A percentile compares a stretch with the other conserved stretches of the same genome.
Conservation (phyloP, 1,284 basidiomycete genomes). For the Marasmius fiardii region DNA sequence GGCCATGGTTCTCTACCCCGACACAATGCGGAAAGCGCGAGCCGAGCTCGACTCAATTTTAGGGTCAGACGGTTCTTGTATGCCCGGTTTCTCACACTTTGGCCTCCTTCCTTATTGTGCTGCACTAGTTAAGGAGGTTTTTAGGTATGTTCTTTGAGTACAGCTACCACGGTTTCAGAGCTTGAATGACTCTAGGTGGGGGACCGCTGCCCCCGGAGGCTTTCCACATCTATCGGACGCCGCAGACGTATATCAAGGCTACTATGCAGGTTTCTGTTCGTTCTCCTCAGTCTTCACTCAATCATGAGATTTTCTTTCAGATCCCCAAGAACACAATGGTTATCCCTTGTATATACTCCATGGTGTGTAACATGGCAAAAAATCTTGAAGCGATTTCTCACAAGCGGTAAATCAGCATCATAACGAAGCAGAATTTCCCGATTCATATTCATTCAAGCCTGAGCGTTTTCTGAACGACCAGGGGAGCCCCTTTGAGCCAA, state of each 20-base stretch:
- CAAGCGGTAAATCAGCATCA: background rate
- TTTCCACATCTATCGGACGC: conserved; percentile 16
- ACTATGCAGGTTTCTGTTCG: background rate
- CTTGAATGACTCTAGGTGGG: too few relatives aligned
- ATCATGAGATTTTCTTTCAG: background rate
- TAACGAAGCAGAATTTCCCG: background rate
- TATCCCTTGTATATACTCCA: conserved; percentile 1
- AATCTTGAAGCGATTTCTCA: too few relatives aligned
- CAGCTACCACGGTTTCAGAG: too few relatives aligned
- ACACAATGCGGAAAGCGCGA: background rate
- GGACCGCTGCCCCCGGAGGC: conserved; percentile 16
- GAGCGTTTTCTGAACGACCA: background rate
- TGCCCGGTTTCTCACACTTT: background rate
- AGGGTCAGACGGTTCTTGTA: background rate
- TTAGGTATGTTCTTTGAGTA: too few relatives aligned
- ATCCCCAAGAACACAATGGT: background rate
- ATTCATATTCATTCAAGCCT: background rate
- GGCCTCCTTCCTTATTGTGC: background rate
- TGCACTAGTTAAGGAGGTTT: background rate
- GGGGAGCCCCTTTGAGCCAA: background rate
- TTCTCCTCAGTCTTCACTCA: background rate
- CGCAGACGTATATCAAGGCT: conserved; percentile 14
- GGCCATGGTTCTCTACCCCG: background rate
- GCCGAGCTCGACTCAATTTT: background rate
- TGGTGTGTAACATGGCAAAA: background rate